Evolutionary conservation across 2,329 filamentous ascomycete genomes (phyloP).

Genomic region (Fusarium subtropicale): DNA sequence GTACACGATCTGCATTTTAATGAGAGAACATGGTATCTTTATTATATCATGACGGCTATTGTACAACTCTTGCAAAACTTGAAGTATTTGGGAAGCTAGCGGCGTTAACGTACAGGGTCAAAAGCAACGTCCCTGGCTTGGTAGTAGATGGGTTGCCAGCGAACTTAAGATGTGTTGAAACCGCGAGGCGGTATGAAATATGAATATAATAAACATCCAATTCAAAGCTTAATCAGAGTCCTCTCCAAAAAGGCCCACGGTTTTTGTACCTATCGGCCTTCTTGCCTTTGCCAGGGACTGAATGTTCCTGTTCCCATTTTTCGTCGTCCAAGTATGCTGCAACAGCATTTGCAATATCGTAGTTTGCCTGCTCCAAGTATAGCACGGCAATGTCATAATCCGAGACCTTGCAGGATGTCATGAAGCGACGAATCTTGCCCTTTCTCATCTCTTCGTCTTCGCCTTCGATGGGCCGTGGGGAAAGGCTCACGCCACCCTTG

Average conservation of each 20-base stretch:
- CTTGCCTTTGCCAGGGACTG: conserved; percentile 49
- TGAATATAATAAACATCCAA: conserved; percentile 48
- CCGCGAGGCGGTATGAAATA: conserved; percentile 46
- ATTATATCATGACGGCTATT: conserved; percentile 42
- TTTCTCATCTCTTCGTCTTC: conserved; percentile 80
- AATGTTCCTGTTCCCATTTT: conserved; percentile 78
- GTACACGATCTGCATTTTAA: conserved; percentile 70
- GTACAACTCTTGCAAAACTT: conserved; percentile 46
- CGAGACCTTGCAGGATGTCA: conserved; percentile 80
- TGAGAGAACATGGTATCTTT: conserved; percentile 39
- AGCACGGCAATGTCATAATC: conserved; percentile 81
- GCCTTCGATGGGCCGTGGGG: conserved; percentile 76
- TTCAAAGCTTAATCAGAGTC: conserved; percentile 39
- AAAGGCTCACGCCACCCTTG: conserved; percentile 73
- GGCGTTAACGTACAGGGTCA: conserved; percentile 50
- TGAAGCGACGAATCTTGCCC: conserved; percentile 77
- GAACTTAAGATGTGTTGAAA: conserved; percentile 41
- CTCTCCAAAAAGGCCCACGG: conserved; percentile 50
- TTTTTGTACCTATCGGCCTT: conserved; percentile 50
- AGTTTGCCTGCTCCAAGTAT: conserved; percentile 77
- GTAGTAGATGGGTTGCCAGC: conserved; percentile 44
- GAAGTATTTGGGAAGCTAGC: conserved; percentile 39
- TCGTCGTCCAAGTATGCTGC: conserved; percentile 77
- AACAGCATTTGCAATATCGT: conserved; percentile 74
- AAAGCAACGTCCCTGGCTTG: conserved; percentile 43